Conservation (phyloP, 2,329 filamentous ascomycete species). For the Colletotrichum sp. region DNA sequence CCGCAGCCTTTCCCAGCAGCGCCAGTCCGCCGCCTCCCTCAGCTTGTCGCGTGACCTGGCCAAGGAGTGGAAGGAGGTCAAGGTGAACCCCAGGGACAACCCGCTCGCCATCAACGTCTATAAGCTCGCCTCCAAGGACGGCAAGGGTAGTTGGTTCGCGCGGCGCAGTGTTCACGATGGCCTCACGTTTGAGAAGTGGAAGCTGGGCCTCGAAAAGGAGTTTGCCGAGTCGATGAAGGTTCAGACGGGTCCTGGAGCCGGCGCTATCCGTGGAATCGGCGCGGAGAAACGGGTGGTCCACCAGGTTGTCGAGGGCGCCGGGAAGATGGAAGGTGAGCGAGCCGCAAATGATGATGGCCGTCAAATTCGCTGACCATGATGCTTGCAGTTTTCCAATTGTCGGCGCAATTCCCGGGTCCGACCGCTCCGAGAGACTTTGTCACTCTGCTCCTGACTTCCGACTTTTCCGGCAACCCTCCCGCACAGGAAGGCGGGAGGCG, state of each 20-base stretch:
- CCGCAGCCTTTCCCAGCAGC: slow-evolving; percentile 44
- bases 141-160: slow-evolving; percentile 89
- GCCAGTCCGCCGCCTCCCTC: slow-evolving; percentile 51
- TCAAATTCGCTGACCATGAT: slow-evolving; percentile 10
- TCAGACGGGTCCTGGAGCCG: slow-evolving; percentile 72
- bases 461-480: slow-evolving; percentile 47
- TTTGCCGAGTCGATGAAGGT: slow-evolving; percentile 79
- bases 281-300: slow-evolving; percentile 78
- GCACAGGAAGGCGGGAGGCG: slow-evolving; percentile 28
- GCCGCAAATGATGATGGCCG: neutral
- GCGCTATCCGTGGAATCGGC: slow-evolving; percentile 83
- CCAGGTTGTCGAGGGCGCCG: slow-evolving; percentile 59
- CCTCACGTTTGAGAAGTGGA: slow-evolving; percentile 79
- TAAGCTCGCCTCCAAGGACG: slow-evolving; percentile 80
- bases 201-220: slow-evolving; percentile 76
- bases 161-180: slow-evolving; percentile 82
- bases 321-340: slow-evolving; percentile 65
- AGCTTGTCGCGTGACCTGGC: slow-evolving; percentile 61
- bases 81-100: slow-evolving; percentile 74
- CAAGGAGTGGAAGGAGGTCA: slow-evolving; percentile 88
- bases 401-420: slow-evolving; percentile 88
- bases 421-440: slow-evolving; percentile 90
- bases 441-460: slow-evolving; percentile 75
- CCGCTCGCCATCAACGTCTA: slow-evolving; percentile 79
- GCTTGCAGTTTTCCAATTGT: slow-evolving; percentile 76